Evolutionary conservation across 345 rosid species (phyloP), one percentile per base, ranked within the genome.

Genomic region (Diplotaxis tenuifolia): DNA sequence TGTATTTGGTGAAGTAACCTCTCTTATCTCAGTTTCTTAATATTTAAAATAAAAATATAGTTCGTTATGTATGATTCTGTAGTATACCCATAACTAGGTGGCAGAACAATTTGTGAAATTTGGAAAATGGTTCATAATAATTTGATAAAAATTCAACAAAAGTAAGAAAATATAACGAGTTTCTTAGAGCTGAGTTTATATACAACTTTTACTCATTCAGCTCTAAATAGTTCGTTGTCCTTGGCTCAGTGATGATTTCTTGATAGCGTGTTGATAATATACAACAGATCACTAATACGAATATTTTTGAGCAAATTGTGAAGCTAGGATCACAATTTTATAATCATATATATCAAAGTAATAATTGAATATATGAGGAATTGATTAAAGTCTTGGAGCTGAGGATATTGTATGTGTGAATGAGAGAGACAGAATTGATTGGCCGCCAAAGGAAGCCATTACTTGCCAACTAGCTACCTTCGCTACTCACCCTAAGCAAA

Each of bases 401-500:
- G 58, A 68, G 69, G n/a, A n/a, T 68, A 68, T 75, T 52, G 78
- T 67, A 27, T 67, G 59, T 47, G 29, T 31, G 23, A 11, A 7
- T 3, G 11, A 28, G 65, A 56, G 75, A 63, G 27, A 76, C 21
- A 68, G 79, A 56, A 72, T 65, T 71, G 72, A 73, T 77, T 77
- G 73, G 80, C 76, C 73, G 77, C 40, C 80, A 77, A 77, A 71
- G 50, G 40, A 77, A 77, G 68, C 63, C 68, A 71, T 71, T 34
- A 77, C 73, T 71, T 77, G 80, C 36, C 72, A 77, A 77, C 80
- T 71, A 77, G 73, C 71, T 77, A 71, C 73, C 80, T 77, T 77
- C 73, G 52, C 73, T 77, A 50, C 80, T 66, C 73, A 50, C n/a
- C 68, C 59, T 38, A 77, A 77, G 80, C 80, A 71, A 77, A 71